Evolutionary conservation across 192 early-diverging fungal genomes (phyloP).

Genomic region (Coemansia sp.): DNA sequence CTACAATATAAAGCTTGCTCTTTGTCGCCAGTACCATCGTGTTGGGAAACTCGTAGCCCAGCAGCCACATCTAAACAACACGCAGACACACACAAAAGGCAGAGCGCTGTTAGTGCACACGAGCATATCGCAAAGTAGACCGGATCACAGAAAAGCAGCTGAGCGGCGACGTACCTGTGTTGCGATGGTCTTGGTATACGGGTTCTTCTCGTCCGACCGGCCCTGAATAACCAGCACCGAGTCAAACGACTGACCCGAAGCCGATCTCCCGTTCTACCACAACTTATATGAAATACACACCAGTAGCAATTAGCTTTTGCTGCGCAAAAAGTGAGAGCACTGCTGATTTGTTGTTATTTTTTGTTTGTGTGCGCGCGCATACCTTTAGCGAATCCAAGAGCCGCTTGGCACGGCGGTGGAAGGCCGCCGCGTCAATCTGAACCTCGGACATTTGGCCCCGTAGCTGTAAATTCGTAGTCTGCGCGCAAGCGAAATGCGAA

Average conservation of each 20-base stretch:
- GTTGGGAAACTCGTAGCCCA: conserved; percentile 91
- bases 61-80: conserved; percentile 77
- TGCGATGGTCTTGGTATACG: conserved; percentile 53
- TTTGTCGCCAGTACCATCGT: conserved; percentile 78
- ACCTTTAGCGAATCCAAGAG: conserved; percentile 45
- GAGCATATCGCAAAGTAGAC: background rate
- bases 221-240: conserved; percentile 40
- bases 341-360: background rate
- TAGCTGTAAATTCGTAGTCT: background rate
- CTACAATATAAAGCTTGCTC: conserved; percentile 77
- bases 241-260: conserved; percentile 17
- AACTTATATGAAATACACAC: background rate
- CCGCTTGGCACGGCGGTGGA: conserved; percentile 44
- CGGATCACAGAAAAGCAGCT: background rate
- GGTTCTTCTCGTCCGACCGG: conserved; percentile 35
- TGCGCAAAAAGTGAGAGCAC: background rate
- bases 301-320: background rate
- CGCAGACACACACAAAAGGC: conserved; percentile 8
- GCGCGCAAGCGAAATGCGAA: background rate
- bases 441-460: conserved; percentile 53
- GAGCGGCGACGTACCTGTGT: conserved; percentile 59
- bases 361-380: conserved; percentile 5
- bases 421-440: conserved; percentile 43
- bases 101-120: background rate
- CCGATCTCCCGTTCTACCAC: conserved; percentile 9